Base-by-base conservation (phyloP, 371 early-diverging fungal genomes). In the Haplosporangium sp. region DNA sequence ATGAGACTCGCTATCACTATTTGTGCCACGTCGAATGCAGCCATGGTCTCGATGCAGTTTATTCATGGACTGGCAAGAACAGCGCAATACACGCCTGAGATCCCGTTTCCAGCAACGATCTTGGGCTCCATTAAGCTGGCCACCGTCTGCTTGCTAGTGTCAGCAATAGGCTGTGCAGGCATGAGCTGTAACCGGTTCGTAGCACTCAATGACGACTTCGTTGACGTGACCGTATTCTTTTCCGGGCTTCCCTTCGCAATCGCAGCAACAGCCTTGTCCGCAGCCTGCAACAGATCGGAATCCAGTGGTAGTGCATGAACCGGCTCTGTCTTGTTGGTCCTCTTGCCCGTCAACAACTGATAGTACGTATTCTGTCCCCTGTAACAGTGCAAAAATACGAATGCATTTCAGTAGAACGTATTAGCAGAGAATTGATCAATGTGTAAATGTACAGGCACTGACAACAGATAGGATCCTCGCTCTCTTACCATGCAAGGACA, bases 321-420 rank as follows among this genome's bases (percentile, higher is more conserved):
- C 2, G 82, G 82, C 37, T 68, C 69, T 0, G 82, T 71, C 40
- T 59, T 71, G 60, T 82, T 82, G 47, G 47, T 68, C 29, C 80
- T 63, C 64, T 80, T 79, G n/a, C 82, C 82, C 5, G 75, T 75
- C 43, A 80, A 57, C 10, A 82, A 47, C 47, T 82, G 82, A 37
- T 58, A 79, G 52, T 73, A 73, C 6, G 69, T 68, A 58, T 82
- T 82, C 46, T 80, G 82, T n/a, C 82, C 82, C 82, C 81, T 74
- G 36, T 16, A 55, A 20, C 18, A 50, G 14, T 10, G 13, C n/a
- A 8, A 37, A 21, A 38, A 41, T 55, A 64, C 11, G 21, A 16
- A 14, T 29, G 11, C 8, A 2, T 13, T 46, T 50, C 20, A n/a
- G 18, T 4, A 48, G 50, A 50, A n/a, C 45, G 45, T 45, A 3